Base-by-base conservation (phyloP, 2,329 filamentous ascomycete species). In the Escovopsis sp. region DNA sequence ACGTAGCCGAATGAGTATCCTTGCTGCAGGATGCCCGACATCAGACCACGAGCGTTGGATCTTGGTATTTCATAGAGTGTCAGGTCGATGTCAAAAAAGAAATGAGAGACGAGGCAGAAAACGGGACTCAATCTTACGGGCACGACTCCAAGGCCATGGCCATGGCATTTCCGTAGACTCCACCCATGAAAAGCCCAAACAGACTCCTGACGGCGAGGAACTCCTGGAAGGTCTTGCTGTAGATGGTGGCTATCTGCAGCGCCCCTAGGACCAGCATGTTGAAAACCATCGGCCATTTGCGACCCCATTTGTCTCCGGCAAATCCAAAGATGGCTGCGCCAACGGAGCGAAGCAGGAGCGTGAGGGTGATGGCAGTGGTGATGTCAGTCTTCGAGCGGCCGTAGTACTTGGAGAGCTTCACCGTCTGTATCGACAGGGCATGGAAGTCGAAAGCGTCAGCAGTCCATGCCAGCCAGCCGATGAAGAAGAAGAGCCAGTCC, bases 361-460 rank as follows among this genome's bases (percentile, higher is more conserved):
- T 86, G 30, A 89, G 64, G 20, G 78, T 86, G 49, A 87, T 86
- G 45, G 80, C 81, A 7, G 80, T 82, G 2, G 78, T 76, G 50
- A 89, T 80, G 41, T 80, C 68, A 1, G 82, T 84, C 46, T 74
- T 74, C 39, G 64, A 65, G 14, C 60, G 62, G 45, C 52, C 53
- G 42, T 70, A 74, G 54, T 70, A 67, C 34, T 63, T 51, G 38
- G 68, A 71, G 20, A 88, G 65, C 61, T 86, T 85, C 50, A 72
- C 71, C 4, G 82, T 84, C 57, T 87, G 83, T 48, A 89, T 84
- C 5, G 79, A 83, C 8, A 89, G 68, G 24, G 84, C 81, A 60
- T 87, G 82, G 56, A 88, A 89, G 59, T 87, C 84, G 57, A 88
- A 89, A 4, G 84, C 83, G 57, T 89, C 84, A 43, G 82, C 83